Conservation (phyloP, 2,329 filamentous ascomycete species). For the Phyllachora maydis region DNA sequence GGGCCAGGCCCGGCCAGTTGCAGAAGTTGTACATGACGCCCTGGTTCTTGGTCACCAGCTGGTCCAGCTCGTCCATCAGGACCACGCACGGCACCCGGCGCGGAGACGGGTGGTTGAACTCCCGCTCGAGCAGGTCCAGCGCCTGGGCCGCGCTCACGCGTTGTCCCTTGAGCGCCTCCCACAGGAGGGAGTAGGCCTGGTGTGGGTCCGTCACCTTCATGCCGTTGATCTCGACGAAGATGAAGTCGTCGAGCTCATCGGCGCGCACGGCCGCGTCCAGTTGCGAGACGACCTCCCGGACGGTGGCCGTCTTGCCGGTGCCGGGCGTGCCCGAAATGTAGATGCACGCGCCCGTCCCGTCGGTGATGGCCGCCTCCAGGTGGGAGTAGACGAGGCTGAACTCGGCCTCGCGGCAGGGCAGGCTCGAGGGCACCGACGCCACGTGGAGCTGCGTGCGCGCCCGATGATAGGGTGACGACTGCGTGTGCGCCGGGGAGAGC, state of each 20-base stretch:
- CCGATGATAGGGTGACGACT: conserved; percentile 76
- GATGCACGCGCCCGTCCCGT: conserved; percentile 86
- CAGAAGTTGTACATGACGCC: conserved; percentile 99
- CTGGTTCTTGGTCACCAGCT: conserved; percentile 93
- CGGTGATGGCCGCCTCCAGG: conserved; percentile 81
- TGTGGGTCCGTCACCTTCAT: conserved; percentile 99
- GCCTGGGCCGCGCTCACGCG: conserved; percentile 83
- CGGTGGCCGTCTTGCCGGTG: conserved; percentile 92
- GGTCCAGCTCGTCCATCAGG: conserved; percentile 94
- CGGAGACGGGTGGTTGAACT: conserved; percentile 82
- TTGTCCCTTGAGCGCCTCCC: conserved; percentile 90
- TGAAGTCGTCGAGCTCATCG: conserved; percentile 93
- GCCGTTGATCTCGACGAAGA: conserved; percentile 97
- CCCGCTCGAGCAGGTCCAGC: conserved; percentile 71
- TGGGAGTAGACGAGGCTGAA: conserved; percentile 86
- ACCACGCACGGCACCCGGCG: conserved; percentile 88
- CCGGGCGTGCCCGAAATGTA: conserved; percentile 98
- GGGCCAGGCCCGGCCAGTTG: conserved; percentile 87
- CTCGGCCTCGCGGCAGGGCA: conserved; percentile 83
- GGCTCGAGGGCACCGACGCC: conserved; percentile 69
- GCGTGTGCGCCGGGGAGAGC: conserved; percentile 52
- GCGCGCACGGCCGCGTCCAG: conserved; percentile 72
- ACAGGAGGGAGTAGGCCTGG: conserved; percentile 84
- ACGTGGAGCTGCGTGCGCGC: conserved; percentile 82
- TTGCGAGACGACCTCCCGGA: conserved; percentile 80